Evolutionary conservation across 2,329 filamentous ascomycete species (phyloP).

Genomic region (Alternaria alternata): DNA sequence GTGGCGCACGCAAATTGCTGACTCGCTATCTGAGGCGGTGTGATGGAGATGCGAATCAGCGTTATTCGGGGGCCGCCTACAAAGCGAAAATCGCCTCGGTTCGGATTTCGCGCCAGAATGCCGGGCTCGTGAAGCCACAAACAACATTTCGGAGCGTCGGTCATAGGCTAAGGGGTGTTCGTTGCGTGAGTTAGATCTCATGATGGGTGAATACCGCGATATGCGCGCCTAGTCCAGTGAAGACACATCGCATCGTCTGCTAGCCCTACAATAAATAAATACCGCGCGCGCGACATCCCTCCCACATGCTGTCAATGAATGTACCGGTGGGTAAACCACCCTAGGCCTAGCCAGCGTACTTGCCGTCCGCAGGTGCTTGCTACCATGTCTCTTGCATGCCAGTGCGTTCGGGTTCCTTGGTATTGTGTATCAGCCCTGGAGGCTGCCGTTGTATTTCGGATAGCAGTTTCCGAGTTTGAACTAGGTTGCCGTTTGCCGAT

Average conservation of each 20-base stretch:
- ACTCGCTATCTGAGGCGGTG: conserved; percentile 6
- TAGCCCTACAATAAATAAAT: neutral
- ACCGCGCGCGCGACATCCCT: neutral
- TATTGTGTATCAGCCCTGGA: neutral
- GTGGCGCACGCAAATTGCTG: neutral
- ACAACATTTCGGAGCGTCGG: neutral
- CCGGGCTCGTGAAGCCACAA: neutral
- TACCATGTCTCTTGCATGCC: neutral
- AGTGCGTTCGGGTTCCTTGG: neutral
- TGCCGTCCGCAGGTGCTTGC: neutral
- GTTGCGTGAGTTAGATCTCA: neutral
- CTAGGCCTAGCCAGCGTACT: neutral
- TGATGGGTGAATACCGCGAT: neutral
- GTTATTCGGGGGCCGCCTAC: neutral
- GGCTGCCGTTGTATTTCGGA: neutral
- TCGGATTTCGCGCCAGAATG: neutral
- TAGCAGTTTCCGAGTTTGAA: conserved; percentile 3
- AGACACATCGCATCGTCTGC: neutral
- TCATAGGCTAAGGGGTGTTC: neutral
- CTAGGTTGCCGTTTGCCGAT: conserved; percentile 7
- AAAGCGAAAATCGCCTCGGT: neutral
- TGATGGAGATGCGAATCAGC: neutral
- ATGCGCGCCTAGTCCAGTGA: neutral
- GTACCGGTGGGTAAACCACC: neutral
- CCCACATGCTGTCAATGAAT: neutral